Evolutionary conservation across 2,329 filamentous ascomycete genomes (phyloP).

Genomic region (Myriangium duriaei): DNA sequence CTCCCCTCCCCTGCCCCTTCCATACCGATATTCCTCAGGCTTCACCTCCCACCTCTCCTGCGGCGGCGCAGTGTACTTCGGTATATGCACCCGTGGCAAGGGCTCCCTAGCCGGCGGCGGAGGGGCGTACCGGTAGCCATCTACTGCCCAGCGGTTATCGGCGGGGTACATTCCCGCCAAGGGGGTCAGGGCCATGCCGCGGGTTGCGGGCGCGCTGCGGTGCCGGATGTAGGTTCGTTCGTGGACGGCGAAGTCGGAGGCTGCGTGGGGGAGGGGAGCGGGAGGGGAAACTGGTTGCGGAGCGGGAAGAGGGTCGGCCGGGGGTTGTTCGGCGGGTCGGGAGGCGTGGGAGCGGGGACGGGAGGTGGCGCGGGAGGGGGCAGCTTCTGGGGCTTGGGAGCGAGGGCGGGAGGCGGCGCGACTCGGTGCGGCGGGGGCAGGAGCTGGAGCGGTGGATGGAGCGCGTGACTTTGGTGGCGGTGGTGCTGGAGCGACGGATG

Average conservation of each 20-base stretch:
- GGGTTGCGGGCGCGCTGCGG: not conserved
- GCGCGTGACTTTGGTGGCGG: not conserved
- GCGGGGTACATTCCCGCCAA: not conserved
- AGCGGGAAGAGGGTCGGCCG: not conserved
- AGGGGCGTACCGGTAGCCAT: not conserved
- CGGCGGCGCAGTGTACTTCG: not conserved
- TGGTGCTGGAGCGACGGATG: not conserved
- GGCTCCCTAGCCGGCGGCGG: not conserved
- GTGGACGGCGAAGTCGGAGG: not conserved
- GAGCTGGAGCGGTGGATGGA: too few relatives aligned
- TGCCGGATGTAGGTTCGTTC: not conserved
- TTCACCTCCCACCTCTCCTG: not conserved
- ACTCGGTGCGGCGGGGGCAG: not conserved
- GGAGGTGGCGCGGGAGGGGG: not conserved
- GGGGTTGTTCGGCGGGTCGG: not conserved
- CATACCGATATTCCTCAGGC: not conserved
- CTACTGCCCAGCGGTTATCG: not conserved
- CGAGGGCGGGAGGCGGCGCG: too few relatives aligned
- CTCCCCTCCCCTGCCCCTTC: too few relatives aligned
- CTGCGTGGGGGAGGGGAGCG: too few relatives aligned
- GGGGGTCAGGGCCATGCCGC: conserved; percentile 16
- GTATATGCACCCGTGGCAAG: not conserved
- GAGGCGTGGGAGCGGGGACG: not conserved
- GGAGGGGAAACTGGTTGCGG: too few relatives aligned
- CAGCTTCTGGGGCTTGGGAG: not conserved